phyloP scores from a whole-genome alignment of 345 rosid genomes.

The Zanthoxylum bungeanum region DNA sequence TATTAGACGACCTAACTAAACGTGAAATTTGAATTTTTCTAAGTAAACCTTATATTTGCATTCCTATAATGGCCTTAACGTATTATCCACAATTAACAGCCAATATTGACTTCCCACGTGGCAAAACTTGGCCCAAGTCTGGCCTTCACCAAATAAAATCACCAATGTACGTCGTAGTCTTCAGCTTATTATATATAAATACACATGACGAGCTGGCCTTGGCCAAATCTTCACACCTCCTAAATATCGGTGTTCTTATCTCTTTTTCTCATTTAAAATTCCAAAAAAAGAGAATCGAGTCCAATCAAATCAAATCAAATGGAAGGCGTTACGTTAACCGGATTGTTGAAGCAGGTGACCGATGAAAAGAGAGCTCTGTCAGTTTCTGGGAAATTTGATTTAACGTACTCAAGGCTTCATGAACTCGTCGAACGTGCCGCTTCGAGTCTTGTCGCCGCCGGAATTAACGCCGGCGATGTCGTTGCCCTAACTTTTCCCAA shows the following conservation, averaged over 20 bases:
- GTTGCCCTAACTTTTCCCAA: conserved; percentile 64
- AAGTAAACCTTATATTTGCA: too few relatives aligned
- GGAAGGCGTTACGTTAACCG: conserved; percentile 48
- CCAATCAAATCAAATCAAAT: conserved; percentile 3
- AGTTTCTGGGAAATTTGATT: conserved; percentile 47
- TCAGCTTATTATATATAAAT: too few relatives aligned
- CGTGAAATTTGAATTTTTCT: too few relatives aligned
- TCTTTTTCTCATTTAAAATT: background rate
- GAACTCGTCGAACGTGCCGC: conserved; percentile 50
- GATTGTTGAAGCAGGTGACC: conserved; percentile 37
- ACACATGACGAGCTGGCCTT: background rate
- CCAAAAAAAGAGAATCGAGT: background rate
- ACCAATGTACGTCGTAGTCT: too few relatives aligned
- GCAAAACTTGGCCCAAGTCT: background rate
- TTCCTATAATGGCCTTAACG: too few relatives aligned
- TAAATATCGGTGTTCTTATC: background rate
- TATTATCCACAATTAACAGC: too few relatives aligned
- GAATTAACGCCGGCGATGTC: conserved; percentile 49
- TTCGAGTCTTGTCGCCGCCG: conserved; percentile 41
- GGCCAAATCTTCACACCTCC: background rate
- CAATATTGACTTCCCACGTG: background rate
- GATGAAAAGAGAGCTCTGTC: conserved; percentile 43
- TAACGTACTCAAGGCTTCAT: conserved; percentile 48
- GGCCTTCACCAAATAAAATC: background rate
- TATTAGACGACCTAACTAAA: too few relatives aligned